Conservation (phyloP, 192 early-diverging fungal species). For the Backusella mclennaniae region DNA sequence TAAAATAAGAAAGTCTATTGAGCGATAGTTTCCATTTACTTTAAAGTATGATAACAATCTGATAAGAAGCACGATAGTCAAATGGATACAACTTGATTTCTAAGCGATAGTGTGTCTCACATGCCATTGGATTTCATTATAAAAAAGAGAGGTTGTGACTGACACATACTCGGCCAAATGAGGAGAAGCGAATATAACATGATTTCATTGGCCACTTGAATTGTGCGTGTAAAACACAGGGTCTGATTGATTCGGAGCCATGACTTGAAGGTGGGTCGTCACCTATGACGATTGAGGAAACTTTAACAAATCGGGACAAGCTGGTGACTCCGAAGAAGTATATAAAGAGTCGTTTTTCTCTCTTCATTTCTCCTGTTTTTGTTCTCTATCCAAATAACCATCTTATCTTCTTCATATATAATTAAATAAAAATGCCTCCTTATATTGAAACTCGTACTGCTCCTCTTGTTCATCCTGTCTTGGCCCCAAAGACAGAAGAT, state of each 20-base stretch:
- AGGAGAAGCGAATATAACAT: not conserved
- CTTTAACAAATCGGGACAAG: not conserved
- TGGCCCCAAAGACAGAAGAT: not conserved
- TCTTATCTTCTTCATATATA: not conserved
- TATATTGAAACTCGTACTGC: not conserved
- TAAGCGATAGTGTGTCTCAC: not conserved
- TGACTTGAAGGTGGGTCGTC: not conserved
- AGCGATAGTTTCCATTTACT: not conserved
- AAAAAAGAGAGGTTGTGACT: not conserved
- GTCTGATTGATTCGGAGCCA: constrained; percentile 8
- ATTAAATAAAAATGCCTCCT: not conserved
- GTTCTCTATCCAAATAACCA: not conserved
- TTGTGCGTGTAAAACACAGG: constrained; percentile 1
- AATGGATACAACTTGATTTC: not conserved
- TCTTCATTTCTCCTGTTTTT: not conserved
- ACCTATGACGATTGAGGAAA: constrained; percentile 1
- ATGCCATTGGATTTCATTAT: not conserved
- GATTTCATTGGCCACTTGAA: constrained; percentile 1
- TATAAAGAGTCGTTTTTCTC: not conserved
- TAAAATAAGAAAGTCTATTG: not conserved
- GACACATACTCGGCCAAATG: not conserved
- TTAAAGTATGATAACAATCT: not conserved
- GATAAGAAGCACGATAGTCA: not conserved
- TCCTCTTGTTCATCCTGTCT: not conserved
- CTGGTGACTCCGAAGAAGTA: not conserved